Base-by-base conservation (phyloP, 2,329 filamentous ascomycete species). In the Chaetomium sp. region DNA sequence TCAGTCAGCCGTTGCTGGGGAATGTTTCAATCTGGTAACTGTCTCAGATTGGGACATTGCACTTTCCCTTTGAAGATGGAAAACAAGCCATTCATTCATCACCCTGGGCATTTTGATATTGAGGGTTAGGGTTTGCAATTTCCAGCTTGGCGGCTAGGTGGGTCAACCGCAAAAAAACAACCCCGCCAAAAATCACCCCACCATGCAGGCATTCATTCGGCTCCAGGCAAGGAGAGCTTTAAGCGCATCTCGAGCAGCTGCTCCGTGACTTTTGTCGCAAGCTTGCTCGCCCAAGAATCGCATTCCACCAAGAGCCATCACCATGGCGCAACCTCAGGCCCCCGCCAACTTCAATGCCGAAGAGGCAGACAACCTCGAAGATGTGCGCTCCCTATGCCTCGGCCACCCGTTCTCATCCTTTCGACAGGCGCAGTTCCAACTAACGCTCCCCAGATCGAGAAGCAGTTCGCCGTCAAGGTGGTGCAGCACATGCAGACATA, bases 401-500 rank as follows among this genome's bases (percentile, higher is more conserved):
- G n/a, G 12, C 33, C 38, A 50, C 52, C 53, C 35, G 27, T 27
- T 19, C 27, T 36, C 37, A 49, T 52, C 49, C 36, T 46, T 11
- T 4, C 12, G 10, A 12, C 10, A 49, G n/a, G 19, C 43, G 49
- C 1, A 40, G 54, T 48, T 6, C 61, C 46, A 4, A 12, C 5
- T 2, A 9, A 49, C 47, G 38, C 11, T 38, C 14, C 37, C 38
- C 63, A 95, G 89, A 96, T 99, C 71, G 94, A 99, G 81, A 96
- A 96, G 80, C 94, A 97, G 73, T 99, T 99, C 68, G 94, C 94
- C 35, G 94, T 99, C 66, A 97, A 97, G 79, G 91, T 87, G 51
- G 94, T 97, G 40, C 89, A 96, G 73, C 94, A 99, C 73, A 89
- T 99, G 81, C 83, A 89, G 68, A 96, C 92, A 49, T 97, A 99